Percentiles rank a stretch among this genome's conserved stretches.
These are phyloP conservation scores for Globisporangium carolinianum DNA, from an alignment of 352 stramenopile genomes.

Conservation along the genomic window DNA sequence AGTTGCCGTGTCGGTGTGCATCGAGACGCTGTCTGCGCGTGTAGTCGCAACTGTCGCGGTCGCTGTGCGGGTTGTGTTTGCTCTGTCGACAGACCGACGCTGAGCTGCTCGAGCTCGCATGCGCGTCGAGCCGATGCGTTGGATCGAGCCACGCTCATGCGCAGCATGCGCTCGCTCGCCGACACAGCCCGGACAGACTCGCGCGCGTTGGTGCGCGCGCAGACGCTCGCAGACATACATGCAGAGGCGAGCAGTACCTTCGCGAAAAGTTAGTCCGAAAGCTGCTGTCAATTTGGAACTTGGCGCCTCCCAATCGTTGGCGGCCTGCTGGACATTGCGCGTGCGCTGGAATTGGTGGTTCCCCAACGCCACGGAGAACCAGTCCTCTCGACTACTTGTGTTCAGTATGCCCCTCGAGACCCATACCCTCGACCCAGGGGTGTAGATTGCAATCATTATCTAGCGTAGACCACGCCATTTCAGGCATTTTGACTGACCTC, in stretches of 20 bases:
- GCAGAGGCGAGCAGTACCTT: constrained; percentile 35
- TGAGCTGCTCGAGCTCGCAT: too few relatives aligned
- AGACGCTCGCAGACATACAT: neutral
- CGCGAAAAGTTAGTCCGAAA: constrained; percentile 73
- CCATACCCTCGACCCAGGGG: constrained; percentile 12
- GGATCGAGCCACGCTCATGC: too few relatives aligned
- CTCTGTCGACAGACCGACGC: neutral
- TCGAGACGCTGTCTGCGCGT: too few relatives aligned
- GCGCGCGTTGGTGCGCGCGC: neutral
- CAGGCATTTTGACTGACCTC: neutral
- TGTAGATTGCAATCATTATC: too few relatives aligned
- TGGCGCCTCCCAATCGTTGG: constrained; percentile 38
- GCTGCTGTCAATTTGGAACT: constrained; percentile 89
- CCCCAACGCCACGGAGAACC: constrained; percentile 65
- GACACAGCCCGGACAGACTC: too few relatives aligned
- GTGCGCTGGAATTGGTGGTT: constrained; percentile 69
- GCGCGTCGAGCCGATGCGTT: too few relatives aligned
- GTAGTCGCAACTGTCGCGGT: neutral
- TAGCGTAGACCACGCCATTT: constrained; percentile 5
- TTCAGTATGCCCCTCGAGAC: constrained; percentile 46
- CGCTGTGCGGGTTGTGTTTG: neutral
- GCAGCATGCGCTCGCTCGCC: too few relatives aligned
- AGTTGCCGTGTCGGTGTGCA: neutral
- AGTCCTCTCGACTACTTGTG: constrained; percentile 55
- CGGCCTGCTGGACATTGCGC: constrained; percentile 12